A percentile compares a stretch with the other conserved stretches of the same genome.
These are phyloP conservation scores for Solanum pennellii DNA, from an alignment of 257 asterid species.

Conservation along the genomic window DNA sequence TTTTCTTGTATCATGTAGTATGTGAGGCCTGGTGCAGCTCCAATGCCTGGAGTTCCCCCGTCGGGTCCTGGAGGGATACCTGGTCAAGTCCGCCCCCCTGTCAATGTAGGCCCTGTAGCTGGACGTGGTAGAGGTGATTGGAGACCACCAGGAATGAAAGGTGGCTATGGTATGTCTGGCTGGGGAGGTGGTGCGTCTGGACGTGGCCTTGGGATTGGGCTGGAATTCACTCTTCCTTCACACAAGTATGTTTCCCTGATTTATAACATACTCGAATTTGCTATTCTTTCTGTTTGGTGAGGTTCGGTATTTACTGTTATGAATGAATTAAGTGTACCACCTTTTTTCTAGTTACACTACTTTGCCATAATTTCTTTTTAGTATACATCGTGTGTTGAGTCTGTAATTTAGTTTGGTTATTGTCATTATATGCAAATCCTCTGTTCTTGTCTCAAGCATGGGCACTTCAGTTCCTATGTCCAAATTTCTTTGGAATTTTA, in stretches of 20 bases:
- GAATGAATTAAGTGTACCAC: neutral
- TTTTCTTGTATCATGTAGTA: conserved; percentile 33
- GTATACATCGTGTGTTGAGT: neutral
- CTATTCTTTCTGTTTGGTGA: neutral
- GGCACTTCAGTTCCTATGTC: neutral
- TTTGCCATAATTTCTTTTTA: neutral
- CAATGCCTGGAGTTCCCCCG: conserved; percentile 50
- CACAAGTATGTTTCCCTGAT: conserved; percentile 60
- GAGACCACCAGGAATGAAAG: conserved; percentile 74
- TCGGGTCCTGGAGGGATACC: conserved; percentile 48
- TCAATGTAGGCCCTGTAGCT: conserved; percentile 38
- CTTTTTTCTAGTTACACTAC: neutral
- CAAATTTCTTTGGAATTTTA: neutral
- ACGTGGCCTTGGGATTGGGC: conserved; percentile 85
- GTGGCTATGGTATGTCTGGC: conserved; percentile 50
- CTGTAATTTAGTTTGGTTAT: neutral
- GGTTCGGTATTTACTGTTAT: neutral
- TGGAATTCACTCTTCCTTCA: conserved; percentile 98
- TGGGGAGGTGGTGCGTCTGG: conserved; percentile 74
- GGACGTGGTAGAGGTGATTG: conserved; percentile 99
- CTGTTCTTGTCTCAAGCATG: neutral
- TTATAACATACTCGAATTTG: neutral
- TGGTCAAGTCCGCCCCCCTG: conserved; percentile 75
- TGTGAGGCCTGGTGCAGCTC: conserved; percentile 96
- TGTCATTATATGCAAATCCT: neutral